Percentiles rank a stretch among this genome's conserved stretches.
Evolutionary conservation across 106 monocot genomes (phyloP).

Genomic region (Dendrobium nobile): DNA sequence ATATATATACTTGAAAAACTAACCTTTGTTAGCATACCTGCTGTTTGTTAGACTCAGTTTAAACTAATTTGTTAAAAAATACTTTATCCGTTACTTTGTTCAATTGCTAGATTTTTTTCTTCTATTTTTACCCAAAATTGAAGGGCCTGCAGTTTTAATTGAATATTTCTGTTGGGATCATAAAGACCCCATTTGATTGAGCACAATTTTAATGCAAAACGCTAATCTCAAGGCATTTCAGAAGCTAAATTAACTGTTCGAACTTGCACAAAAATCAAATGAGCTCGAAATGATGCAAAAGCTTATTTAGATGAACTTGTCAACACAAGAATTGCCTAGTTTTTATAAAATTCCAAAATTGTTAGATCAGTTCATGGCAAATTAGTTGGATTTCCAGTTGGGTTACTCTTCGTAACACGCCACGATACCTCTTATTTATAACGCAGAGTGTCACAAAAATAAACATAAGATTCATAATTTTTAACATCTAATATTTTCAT

Average conservation of each 20-base stretch:
- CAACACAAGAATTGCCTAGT: not conserved
- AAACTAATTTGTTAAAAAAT: not conserved
- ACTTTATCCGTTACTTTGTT: not conserved
- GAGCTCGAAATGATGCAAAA: not conserved
- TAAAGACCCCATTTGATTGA: not conserved
- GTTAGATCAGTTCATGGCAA: too few relatives aligned
- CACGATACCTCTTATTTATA: too few relatives aligned
- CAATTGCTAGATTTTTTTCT: not conserved
- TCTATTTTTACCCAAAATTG: not conserved
- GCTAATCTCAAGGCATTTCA: not conserved
- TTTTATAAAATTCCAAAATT: not conserved
- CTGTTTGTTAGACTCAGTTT: not conserved
- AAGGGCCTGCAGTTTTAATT: not conserved
- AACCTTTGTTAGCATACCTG: not conserved
- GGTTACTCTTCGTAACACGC: too few relatives aligned
- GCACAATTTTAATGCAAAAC: not conserved
- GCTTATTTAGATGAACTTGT: not conserved
- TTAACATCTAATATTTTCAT: too few relatives aligned
- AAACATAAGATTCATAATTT: too few relatives aligned
- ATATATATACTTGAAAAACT: not conserved
- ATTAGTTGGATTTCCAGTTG: too few relatives aligned
- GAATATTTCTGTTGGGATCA: not conserved
- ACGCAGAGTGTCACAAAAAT: too few relatives aligned
- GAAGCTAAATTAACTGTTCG: not conserved
- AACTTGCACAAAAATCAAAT: not conserved